These are phyloP conservation scores for Suhomyces ambrosiae DNA, from an alignment of 1,139 yeast species.

Conservation along the genomic window DNA sequence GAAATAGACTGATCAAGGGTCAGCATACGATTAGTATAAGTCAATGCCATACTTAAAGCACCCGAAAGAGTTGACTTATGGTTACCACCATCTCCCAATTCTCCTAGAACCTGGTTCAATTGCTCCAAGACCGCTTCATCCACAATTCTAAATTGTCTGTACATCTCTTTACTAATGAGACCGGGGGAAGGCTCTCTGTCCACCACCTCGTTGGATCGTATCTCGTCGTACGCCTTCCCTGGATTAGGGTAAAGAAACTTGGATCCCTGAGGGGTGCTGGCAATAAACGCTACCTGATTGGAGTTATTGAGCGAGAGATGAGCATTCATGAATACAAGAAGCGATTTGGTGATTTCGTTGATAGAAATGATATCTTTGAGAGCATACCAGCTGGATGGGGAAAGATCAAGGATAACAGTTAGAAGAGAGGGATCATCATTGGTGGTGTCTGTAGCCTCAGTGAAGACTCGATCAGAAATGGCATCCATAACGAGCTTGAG, in stretches of 20 bases:
- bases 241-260: slow-evolving; percentile 69
- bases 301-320: slow-evolving; percentile 85
- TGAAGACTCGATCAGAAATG: slow-evolving; percentile 67
- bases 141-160: slow-evolving; percentile 79
- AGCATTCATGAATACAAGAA: slow-evolving; percentile 76
- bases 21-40: slow-evolving; percentile 74
- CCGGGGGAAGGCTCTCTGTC: slow-evolving; percentile 19
- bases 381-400: slow-evolving; percentile 75
- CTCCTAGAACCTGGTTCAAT: slow-evolving; percentile 50
- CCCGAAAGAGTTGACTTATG: slow-evolving; percentile 62
- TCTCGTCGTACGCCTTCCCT: slow-evolving; percentile 26
- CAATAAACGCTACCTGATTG: slow-evolving; percentile 81
- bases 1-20: slow-evolving; percentile 52
- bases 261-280: slow-evolving; percentile 74
- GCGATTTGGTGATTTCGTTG: slow-evolving; percentile 57
- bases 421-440: slow-evolving; percentile 79
- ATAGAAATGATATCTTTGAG: slow-evolving; percentile 48
- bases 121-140: slow-evolving; percentile 76
- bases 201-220: slow-evolving; percentile 7
- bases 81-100: slow-evolving; percentile 21
- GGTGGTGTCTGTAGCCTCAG: slow-evolving; percentile 41
- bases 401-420: slow-evolving; percentile 75
- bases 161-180: slow-evolving; percentile 54
- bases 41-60: slow-evolving; percentile 73
- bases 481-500: slow-evolving; percentile 57